Evolutionary conservation across 768 basidiomycete species (phyloP).

Genomic region (Pleurotus pulmonarius): DNA sequence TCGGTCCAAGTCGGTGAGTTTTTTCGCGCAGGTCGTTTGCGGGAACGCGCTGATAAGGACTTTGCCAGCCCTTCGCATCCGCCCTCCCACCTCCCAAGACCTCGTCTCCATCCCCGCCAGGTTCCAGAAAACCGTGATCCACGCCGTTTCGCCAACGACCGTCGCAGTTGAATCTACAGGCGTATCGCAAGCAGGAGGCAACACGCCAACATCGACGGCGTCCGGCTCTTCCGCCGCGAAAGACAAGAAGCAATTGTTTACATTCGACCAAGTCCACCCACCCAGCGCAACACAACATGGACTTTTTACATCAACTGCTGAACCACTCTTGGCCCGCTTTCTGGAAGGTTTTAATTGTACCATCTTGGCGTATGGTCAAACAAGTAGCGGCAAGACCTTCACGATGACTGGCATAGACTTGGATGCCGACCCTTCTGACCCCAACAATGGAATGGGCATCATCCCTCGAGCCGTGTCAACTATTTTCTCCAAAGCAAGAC

Average conservation of each 20-base stretch:
- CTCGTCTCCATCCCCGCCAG: constrained; percentile 84
- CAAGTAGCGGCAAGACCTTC: constrained; percentile 94
- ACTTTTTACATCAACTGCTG: constrained; percentile 81
- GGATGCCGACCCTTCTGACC: constrained; percentile 80
- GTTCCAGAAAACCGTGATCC: constrained; percentile 89
- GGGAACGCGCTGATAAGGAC: background rate
- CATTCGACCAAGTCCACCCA: constrained; percentile 91
- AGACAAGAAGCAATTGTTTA: constrained; percentile 80
- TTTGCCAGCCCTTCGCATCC: constrained; percentile 75
- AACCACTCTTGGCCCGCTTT: constrained; percentile 83
- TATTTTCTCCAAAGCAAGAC: constrained; percentile 77
- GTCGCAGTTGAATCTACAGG: constrained; percentile 79
- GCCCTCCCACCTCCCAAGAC: constrained; percentile 85
- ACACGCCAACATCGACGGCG: constrained; percentile 1
- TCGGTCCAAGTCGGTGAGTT: constrained; percentile 92
- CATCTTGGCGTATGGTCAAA: constrained; percentile 96
- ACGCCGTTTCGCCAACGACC: constrained; percentile 67
- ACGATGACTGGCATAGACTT: constrained; percentile 97
- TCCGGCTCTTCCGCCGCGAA: constrained; percentile 43
- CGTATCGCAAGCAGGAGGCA: constrained; percentile 37
- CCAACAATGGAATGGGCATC: constrained; percentile 86
- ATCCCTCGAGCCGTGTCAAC: constrained; percentile 90
- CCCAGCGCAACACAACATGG: constrained; percentile 83
- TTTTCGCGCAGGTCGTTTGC: background rate
- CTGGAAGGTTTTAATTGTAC: constrained; percentile 97